Conservation (phyloP, 495 filamentous ascomycete genomes). For the Podospora pseudopauciseta region DNA sequence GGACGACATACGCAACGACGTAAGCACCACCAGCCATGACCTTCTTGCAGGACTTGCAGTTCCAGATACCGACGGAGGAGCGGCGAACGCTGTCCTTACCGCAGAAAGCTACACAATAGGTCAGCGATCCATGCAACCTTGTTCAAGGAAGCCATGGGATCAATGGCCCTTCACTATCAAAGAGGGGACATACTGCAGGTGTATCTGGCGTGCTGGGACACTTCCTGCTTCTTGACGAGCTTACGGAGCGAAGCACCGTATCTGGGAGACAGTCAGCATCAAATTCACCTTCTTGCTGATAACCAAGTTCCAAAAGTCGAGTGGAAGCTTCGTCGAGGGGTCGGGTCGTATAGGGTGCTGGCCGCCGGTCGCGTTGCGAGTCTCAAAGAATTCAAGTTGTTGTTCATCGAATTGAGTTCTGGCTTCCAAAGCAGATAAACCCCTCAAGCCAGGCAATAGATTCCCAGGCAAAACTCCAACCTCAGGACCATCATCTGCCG, state of each 20-base stretch:
- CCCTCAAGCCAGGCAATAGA: not conserved
- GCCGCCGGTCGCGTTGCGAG: not conserved
- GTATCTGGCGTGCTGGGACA: constrained; percentile 93
- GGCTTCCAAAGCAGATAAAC: not conserved
- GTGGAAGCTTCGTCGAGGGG: not conserved
- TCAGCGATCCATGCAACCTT: not conserved
- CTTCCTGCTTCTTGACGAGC: constrained; percentile 99
- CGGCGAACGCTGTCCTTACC: constrained; percentile 93
- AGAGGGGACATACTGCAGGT: constrained; percentile 68
- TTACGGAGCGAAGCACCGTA: constrained; percentile 99
- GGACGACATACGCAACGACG: constrained; percentile 80
- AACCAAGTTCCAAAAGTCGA: not conserved
- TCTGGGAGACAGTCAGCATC: constrained; percentile 41
- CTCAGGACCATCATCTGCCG: not conserved
- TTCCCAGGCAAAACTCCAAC: not conserved
- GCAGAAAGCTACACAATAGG: constrained; percentile 64
- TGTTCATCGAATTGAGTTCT: not conserved
- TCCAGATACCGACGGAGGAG: constrained; percentile 91
- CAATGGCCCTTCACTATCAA: not conserved
- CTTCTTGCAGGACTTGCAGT: constrained; percentile 91
- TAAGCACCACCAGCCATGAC: constrained; percentile 94
- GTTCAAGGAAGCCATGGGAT: not conserved
- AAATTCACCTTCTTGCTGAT: not conserved
- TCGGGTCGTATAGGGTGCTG: not conserved
- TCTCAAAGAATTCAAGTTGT: not conserved